Conservation (phyloP, 106 monocot genomes). For the Posidonia australis region DNA sequence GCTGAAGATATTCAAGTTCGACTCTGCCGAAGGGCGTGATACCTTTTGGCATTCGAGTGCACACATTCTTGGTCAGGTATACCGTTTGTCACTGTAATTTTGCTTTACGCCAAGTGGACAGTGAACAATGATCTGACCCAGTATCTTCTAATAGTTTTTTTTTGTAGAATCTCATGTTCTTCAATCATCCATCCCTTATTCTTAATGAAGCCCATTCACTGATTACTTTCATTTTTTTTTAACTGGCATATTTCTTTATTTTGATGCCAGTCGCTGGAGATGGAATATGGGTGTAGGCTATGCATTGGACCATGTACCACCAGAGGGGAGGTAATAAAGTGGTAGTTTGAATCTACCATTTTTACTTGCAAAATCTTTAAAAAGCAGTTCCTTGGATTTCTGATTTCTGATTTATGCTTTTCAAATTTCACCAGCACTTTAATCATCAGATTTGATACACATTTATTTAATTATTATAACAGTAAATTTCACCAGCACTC, state of each 20-base stretch:
- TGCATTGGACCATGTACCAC: constrained; percentile 98
- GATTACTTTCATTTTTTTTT: not conserved
- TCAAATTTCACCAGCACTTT: no score
- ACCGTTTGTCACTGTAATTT: not conserved
- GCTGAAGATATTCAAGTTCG: constrained; percentile 78
- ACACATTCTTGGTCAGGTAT: constrained; percentile 95
- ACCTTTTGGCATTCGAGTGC: constrained; percentile 99
- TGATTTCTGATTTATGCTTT: no score
- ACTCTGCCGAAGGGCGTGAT: constrained; percentile 80
- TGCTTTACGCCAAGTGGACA: not conserved
- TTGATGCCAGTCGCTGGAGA: constrained; percentile 58
- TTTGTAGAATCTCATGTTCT: not conserved
- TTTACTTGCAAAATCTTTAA: no score
- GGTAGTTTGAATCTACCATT: no score
- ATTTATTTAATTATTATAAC: no score
- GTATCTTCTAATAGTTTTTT: not conserved
- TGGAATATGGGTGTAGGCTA: constrained; percentile 88
- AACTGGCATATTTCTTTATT: not conserved
- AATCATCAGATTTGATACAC: no score
- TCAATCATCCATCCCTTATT: not conserved
- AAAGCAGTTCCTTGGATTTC: no score
- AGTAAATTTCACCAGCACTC: no score
- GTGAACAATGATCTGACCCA: not conserved
- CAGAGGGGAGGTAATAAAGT: constrained; percentile 70
- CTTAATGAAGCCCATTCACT: not conserved